Base-by-base conservation (phyloP, 2,329 filamentous ascomycete genomes). In the Trichoderma sp. region DNA sequence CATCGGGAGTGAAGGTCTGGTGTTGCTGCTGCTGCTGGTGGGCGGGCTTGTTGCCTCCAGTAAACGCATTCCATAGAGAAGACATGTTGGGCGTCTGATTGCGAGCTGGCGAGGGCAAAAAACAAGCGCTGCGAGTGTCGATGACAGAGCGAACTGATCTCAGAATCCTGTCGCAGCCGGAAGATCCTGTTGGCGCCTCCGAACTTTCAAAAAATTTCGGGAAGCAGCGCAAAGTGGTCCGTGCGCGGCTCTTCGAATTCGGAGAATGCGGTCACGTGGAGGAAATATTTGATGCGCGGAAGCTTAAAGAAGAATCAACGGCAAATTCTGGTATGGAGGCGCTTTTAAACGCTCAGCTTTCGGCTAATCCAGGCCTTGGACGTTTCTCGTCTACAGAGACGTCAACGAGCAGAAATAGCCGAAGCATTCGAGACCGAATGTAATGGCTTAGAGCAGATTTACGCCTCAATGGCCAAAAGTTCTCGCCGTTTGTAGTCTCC, bases 41-140 rank as follows among this genome's bases (percentile, higher is more conserved):
- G 68, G 75, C 75, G 42, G 77, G 76, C 76, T 83, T 84, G 79
- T 85, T 87, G 78, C 84, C 84, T 74, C 85, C 84, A n/a, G 86
- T 87, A 73, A 89, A 81, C 71, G 86, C 82, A 75, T 86, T 85
- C 86, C 86, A 89, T 75, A 89, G 79, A 57, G 84, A 84, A 65
- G 85, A 84, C 85, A 87, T 88, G 70, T 70, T 79, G 73, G 35
- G 68, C 52, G 58, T 37, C 50, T 29, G 39, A 29, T 39, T 58
- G 35, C 27, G 61, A 22, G 58, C 35, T 12, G 34, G 42, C n/a
- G 37, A 42, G n/a, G 39, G 48, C 48, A 17, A 37, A 19, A 52
- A 64, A 53, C 48, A 50, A 63, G 39, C 19, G 48, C n/a, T 57
- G 48, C 7, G 59, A 52, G 29, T 17, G 52, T 68, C 59, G 54